Conservation (phyloP, 768 basidiomycete species). For the Suillus brevipes region DNA sequence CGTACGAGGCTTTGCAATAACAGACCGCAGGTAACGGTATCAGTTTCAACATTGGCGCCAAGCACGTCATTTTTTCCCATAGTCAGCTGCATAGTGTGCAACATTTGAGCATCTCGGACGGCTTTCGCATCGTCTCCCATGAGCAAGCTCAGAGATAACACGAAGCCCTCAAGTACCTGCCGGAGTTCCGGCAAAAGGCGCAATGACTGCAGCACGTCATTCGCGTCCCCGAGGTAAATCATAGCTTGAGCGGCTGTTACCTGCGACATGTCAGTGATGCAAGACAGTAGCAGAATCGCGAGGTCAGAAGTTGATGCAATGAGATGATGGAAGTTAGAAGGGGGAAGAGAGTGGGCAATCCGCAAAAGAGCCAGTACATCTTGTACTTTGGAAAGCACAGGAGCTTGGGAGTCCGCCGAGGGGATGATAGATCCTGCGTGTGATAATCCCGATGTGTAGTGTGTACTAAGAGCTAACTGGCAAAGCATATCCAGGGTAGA, state of each 20-base stretch:
- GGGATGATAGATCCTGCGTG: conserved; percentile 58
- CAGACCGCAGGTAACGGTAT: conserved; percentile 63
- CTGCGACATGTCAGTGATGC: conserved; percentile 60
- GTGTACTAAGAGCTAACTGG: conserved; percentile 60
- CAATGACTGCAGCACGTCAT: conserved; percentile 51
- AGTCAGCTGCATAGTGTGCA: conserved; percentile 60
- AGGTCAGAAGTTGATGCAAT: conserved; percentile 63
- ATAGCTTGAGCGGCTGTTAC: conserved; percentile 62
- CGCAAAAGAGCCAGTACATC: conserved; percentile 62
- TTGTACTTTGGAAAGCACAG: conserved; percentile 54
- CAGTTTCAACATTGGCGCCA: conserved; percentile 60
- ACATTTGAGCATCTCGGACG: conserved; percentile 69
- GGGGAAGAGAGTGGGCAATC: conserved; percentile 52
- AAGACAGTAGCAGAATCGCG: conserved; percentile 59
- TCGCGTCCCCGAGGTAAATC: conserved; percentile 47
- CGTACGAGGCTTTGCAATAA: conserved; percentile 62
- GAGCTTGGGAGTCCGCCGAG: conserved; percentile 46
- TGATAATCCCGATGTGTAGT: conserved; percentile 57
- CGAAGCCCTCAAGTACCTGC: conserved; percentile 59
- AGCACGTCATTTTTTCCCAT: conserved; percentile 58
- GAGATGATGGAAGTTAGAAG: conserved; percentile 55
- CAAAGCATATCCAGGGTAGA: conserved; percentile 73
- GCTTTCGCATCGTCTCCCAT: conserved; percentile 71
- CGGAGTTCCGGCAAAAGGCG: conserved; percentile 54
- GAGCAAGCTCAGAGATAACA: conserved; percentile 56